Evolutionary conservation across 805 yeast species (phyloP).

Genomic region (Candida palmyrensis): DNA sequence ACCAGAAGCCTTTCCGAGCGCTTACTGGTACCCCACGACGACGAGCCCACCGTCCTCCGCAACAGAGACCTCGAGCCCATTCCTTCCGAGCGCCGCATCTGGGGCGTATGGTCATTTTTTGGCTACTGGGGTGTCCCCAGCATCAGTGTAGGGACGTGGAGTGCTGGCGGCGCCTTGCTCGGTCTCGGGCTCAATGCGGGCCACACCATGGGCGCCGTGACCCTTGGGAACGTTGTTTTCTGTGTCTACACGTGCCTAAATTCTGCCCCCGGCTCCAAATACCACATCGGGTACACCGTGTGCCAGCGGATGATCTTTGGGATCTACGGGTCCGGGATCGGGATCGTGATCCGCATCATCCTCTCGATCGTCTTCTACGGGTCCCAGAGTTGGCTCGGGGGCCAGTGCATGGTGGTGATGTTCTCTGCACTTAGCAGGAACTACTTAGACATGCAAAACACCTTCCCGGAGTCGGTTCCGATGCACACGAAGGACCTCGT

Average conservation of each 20-base stretch:
- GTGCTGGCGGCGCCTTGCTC: conserved; percentile 40
- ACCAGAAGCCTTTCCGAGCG: too few species aligned
- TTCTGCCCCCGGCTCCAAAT: conserved; percentile 7
- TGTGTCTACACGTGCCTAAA: conserved; percentile 7
- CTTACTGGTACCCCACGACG: conserved; percentile 6
- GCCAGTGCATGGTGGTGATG: conserved; percentile 5
- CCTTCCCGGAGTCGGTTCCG: conserved; percentile 4
- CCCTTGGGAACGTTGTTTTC: conserved; percentile 6
- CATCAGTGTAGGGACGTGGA: conserved; percentile 30
- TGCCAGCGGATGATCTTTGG: conserved; percentile 8
- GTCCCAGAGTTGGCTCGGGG: conserved; percentile 8
- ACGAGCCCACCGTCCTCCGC: conserved; percentile 2
- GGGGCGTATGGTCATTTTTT: conserved; percentile 36
- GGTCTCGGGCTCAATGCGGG: conserved; percentile 23
- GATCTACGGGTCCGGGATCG: conserved; percentile 6
- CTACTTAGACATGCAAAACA: conserved; percentile 6
- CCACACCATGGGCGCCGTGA: conserved; percentile 7
- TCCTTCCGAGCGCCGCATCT: conserved; percentile 37
- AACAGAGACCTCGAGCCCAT: conserved; percentile 20
- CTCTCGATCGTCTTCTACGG: conserved; percentile 8
- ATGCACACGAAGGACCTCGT: conserved; percentile 7
- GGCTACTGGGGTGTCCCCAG: conserved; percentile 40
- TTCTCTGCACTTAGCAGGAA: conserved; percentile 4
- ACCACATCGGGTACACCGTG: conserved; percentile 7
- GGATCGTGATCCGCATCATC: conserved; percentile 5